Percentiles rank a stretch among this genome's conserved stretches.
Evolutionary conservation across 768 basidiomycete species (phyloP).

Genomic region (Termitomyces titanicus): DNA sequence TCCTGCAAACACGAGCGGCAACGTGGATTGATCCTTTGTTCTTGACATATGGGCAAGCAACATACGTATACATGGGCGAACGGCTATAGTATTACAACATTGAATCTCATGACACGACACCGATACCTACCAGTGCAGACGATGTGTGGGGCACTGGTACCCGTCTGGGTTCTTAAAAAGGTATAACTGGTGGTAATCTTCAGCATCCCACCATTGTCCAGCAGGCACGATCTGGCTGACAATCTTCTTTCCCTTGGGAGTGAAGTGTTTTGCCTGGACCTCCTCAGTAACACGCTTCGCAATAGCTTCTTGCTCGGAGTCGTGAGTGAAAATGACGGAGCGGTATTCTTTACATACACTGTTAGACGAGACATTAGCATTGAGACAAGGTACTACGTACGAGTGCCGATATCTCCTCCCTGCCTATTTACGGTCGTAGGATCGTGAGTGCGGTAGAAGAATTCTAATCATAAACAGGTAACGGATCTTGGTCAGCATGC

Average conservation of each 20-base stretch:
- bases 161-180: constrained; percentile 81
- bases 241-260: constrained; percentile 67
- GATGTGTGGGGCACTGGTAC: constrained; percentile 91
- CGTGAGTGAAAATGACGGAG: constrained; percentile 83
- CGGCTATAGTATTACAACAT: neutral
- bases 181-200: constrained; percentile 83
- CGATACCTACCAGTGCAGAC: constrained; percentile 65
- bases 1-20: too few species aligned
- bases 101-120: neutral
- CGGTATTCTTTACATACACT: constrained; percentile 75
- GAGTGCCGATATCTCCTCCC: constrained; percentile 73
- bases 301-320: constrained; percentile 64
- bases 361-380: neutral
- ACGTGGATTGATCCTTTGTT: neutral
- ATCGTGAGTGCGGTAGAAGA: constrained; percentile 94
- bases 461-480: constrained; percentile 60
- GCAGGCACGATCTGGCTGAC: constrained; percentile 73
- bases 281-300: constrained; percentile 79
- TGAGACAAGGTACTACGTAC: constrained; percentile 40
- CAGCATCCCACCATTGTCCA: constrained; percentile 78
- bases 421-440: constrained; percentile 82
- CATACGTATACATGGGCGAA: neutral
- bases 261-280: constrained; percentile 81
- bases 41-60: too few species aligned
- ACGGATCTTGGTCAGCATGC: neutral